Evolutionary conservation across 768 basidiomycete species (phyloP).

Genomic region (Podaxis sp.): DNA sequence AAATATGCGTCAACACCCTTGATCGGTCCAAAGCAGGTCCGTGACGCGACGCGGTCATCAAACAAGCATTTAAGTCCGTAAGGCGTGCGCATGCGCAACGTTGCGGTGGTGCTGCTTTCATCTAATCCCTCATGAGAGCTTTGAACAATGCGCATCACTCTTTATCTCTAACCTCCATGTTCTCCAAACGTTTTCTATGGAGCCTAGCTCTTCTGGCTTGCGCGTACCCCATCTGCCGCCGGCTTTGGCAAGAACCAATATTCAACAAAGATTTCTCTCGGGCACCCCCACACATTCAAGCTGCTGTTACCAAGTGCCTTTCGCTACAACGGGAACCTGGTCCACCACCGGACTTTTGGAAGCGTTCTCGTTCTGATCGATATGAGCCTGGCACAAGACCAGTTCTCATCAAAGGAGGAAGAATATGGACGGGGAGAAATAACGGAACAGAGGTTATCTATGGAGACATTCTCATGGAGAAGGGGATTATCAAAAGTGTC

Average conservation of each 20-base stretch:
- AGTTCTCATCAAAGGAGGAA: conserved; percentile 70
- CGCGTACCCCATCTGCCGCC: neutral
- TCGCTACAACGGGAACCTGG: conserved; percentile 40
- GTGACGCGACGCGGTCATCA: neutral
- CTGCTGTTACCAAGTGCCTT: conserved; percentile 43
- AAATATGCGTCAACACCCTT: conserved; percentile 12
- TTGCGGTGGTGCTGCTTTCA: conserved; percentile 12
- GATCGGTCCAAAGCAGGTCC: neutral
- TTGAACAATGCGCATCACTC: neutral
- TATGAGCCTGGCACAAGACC: conserved; percentile 64
- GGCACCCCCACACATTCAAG: conserved; percentile 24
- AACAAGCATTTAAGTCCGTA: neutral
- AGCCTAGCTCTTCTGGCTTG: conserved; percentile 2
- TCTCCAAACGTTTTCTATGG: conserved; percentile 6
- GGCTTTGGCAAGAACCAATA: neutral
- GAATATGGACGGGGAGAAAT: conserved; percentile 77
- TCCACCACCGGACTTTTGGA: conserved; percentile 44
- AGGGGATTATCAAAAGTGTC: conserved; percentile 62
- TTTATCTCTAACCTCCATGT: conserved; percentile 12
- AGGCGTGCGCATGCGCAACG: conserved; percentile 10
- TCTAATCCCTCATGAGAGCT: conserved; percentile 1
- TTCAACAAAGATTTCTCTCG: neutral
- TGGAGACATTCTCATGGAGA: conserved; percentile 70
- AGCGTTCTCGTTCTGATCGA: conserved; percentile 60
- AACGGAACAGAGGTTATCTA: conserved; percentile 66